Conservation (phyloP, 805 yeast genomes). For the Cyberlindnera galapagoensis region DNA sequence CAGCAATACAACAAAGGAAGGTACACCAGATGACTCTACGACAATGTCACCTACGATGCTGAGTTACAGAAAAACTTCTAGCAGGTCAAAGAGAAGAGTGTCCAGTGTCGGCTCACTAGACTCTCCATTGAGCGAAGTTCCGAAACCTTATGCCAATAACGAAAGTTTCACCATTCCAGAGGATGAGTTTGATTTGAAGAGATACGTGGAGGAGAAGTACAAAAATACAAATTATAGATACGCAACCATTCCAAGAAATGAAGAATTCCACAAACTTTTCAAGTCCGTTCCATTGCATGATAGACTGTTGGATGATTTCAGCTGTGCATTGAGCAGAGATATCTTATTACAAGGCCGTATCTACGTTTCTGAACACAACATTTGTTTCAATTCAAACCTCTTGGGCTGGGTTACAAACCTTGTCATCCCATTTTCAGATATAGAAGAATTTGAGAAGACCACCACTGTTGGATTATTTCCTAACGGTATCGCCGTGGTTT, state of each 20-base stretch:
- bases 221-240: conserved; percentile 53
- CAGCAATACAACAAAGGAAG: too few species aligned
- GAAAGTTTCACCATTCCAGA: conserved; percentile 4
- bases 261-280: conserved; percentile 75
- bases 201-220: conserved; percentile 53
- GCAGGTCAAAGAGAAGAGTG: conserved; percentile 11
- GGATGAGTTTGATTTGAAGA: conserved; percentile 25
- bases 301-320: conserved; percentile 74
- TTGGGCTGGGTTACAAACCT: conserved; percentile 88
- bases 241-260: conserved; percentile 58
- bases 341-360: conserved; percentile 83
- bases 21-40: conserved; percentile 3
- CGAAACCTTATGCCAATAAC: conserved; percentile 10
- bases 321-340: conserved; percentile 86
- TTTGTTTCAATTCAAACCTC: conserved; percentile 83
- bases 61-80: conserved; percentile 18
- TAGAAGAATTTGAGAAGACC: conserved; percentile 69
- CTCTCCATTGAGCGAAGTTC: conserved; percentile 19
- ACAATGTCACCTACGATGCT: conserved; percentile 20
- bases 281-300: conserved; percentile 62
- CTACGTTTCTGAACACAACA: conserved; percentile 67
- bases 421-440: conserved; percentile 64
- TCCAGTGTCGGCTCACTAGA: conserved; percentile 17
- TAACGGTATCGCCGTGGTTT: conserved; percentile 57
- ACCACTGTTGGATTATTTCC: conserved; percentile 87